Evolutionary conservation across 768 basidiomycete species (phyloP), one percentile per base, ranked within the genome.

Genomic region (Suillus hirtellus): DNA sequence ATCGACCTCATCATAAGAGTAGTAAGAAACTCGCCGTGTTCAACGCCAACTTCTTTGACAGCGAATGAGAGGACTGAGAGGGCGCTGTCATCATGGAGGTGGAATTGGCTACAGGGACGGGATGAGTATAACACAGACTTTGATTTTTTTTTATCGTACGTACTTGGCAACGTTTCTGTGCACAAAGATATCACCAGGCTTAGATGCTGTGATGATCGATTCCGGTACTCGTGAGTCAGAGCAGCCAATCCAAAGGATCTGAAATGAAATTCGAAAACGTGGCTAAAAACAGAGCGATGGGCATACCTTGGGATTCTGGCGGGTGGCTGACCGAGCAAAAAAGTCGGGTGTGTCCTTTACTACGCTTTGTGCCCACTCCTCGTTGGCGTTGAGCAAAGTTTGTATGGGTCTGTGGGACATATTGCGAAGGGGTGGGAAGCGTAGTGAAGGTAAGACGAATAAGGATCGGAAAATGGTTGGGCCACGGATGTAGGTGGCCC

Each of bases 101-200:
- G 88, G 72, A 94, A 83, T 77, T 94, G 93, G 72, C 90, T 92
- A 66, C 42, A 10, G 54, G 47, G 21, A 27, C 50, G 11, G 60
- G 4, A n/a, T 21, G 11, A 34, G 19, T 49, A 21, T 47, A 14
- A 62, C 40, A 35, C 31, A 42, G 40, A 12, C 24, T 17, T 3
- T 12, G 12, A 38, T 11, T 12, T 11, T 8, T 40, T 58, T 27
- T 38, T 58, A 15, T 24, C 14, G 15, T 54, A 76, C 87, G 63
- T 67, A 92, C 89, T 96, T 96, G 31, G 94, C 95, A 65, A 96
- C 87, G 75, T 96, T 96, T 58, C 95, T 81, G 77, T 94, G 88
- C 37, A 91, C 89, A 68, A 96, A 96, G 61, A 96, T 86, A 50
- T 93, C 92, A 59, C 95, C 95, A 0, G 95, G 95, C 64, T 82